phyloP scores from a whole-genome alignment of 108 stramenopile species.

The Craspedostauros australis region DNA sequence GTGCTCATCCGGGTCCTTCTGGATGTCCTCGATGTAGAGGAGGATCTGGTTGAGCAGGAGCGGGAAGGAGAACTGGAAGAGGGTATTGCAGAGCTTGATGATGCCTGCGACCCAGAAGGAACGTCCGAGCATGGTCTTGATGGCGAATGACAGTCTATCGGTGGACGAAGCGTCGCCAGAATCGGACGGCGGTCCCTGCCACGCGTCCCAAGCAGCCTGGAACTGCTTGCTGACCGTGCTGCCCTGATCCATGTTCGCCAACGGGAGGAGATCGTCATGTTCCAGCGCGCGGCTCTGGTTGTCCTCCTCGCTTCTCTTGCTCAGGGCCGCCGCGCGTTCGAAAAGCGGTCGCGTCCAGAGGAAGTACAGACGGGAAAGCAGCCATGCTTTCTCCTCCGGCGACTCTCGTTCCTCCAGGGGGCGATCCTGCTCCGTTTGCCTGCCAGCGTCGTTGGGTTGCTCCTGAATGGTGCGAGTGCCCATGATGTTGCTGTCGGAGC shows the following conservation, averaged over 20 bases:
- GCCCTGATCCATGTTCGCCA: conserved; percentile 42
- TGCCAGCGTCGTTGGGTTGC: too few relatives aligned
- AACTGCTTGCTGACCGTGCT: conserved; percentile 36
- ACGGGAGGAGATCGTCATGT: conserved; percentile 48
- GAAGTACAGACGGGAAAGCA: conserved; percentile 41
- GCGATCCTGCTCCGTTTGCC: not conserved
- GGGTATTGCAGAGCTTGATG: conserved; percentile 41
- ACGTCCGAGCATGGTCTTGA: conserved; percentile 22
- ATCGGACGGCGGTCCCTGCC: not conserved
- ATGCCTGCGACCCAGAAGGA: conserved; percentile 40
- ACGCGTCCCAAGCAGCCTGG: conserved; percentile 40
- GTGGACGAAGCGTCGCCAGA: not conserved
- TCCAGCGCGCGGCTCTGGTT: conserved; percentile 33
- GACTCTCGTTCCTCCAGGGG: not conserved
- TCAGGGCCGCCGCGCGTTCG: conserved; percentile 38
- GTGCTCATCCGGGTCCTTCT: too few relatives aligned
- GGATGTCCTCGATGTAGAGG: conserved; percentile 50
- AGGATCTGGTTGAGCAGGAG: conserved; percentile 57
- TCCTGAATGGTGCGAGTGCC: too few relatives aligned
- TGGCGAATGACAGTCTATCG: not conserved
- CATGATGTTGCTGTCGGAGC: too few relatives aligned
- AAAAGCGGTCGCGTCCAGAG: conserved; percentile 67
- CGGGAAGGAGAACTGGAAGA: conserved; percentile 65
- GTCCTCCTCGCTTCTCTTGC: conserved; percentile 14
- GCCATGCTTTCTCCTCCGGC: conserved; percentile 48